Conservation (phyloP, 139 green algal species). For the Microglena sp. region DNA sequence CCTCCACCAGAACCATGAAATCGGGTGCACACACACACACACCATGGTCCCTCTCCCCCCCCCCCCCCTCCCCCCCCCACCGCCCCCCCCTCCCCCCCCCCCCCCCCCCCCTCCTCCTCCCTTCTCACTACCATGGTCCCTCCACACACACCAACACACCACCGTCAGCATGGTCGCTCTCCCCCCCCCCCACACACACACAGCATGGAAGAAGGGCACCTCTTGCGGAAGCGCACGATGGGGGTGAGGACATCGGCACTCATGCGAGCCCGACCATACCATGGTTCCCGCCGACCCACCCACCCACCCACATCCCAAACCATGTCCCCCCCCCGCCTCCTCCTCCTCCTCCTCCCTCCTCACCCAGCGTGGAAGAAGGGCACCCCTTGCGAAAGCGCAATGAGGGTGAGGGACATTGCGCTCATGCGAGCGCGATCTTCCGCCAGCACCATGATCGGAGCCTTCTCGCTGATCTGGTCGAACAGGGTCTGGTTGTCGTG, state of each 20-base stretch:
- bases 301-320: neutral
- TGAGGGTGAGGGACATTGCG: constrained; percentile 46
- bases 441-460: constrained; percentile 11
- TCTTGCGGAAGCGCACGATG: neutral
- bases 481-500: constrained; percentile 88
- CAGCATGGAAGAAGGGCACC: neutral
- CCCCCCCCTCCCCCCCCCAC: neutral
- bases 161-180: too few species aligned
- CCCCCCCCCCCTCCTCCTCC: neutral
- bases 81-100: too few species aligned
- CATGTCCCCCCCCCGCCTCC: too few species aligned
- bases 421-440: constrained; percentile 51
- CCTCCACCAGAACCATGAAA: neutral
- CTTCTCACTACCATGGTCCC: neutral
- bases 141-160: neutral
- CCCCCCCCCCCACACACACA: neutral
- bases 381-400: constrained; percentile 47
- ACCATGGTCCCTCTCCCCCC: neutral
- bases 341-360: neutral
- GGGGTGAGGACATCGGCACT: neutral
- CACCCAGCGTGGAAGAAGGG: constrained; percentile 24
- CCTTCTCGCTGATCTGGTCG: constrained; percentile 45
- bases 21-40: neutral
- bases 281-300: neutral
- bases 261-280: neutral